Evolutionary conservation across 768 basidiomycete genomes (phyloP).

Genomic region (Kwoniella dendrophila): DNA sequence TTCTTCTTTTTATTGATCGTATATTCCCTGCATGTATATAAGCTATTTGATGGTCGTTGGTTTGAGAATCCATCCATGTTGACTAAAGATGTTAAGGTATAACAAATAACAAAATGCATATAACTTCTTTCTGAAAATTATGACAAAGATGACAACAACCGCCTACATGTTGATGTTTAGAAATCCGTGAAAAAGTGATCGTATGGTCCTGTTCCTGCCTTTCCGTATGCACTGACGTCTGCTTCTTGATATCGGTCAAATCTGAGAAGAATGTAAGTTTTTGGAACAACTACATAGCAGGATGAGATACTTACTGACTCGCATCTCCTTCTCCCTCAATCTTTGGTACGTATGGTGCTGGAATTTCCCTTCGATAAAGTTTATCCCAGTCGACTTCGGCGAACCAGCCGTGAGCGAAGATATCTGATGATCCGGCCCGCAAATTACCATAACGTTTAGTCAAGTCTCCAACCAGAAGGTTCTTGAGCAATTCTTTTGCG

Average conservation of each 20-base stretch:
- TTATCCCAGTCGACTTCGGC: slow-evolving; percentile 88
- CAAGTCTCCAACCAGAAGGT: slow-evolving; percentile 56
- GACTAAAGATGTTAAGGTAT: too few relatives aligned
- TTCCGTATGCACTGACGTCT: slow-evolving; percentile 58
- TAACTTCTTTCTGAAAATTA: too few relatives aligned
- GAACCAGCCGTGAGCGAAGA: slow-evolving; percentile 63
- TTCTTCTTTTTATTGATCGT: background rate
- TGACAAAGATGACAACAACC: too few relatives aligned
- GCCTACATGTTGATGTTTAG: slow-evolving; percentile 24
- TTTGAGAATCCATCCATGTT: too few relatives aligned
- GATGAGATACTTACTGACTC: slow-evolving; percentile 61
- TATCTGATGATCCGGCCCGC: slow-evolving; percentile 55
- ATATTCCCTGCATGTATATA: slow-evolving; percentile 16
- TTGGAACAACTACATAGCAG: slow-evolving; percentile 1
- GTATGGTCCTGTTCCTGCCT: slow-evolving; percentile 57
- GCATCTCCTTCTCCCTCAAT: slow-evolving; percentile 92
- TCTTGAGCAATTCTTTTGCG: slow-evolving; percentile 56
- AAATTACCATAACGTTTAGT: slow-evolving; percentile 57
- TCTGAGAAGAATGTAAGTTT: slow-evolving; percentile 32
- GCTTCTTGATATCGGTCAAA: slow-evolving; percentile 59
- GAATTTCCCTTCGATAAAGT: slow-evolving; percentile 79
- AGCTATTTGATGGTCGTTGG: background rate
- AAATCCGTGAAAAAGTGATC: slow-evolving; percentile 76
- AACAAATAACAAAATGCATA: too few relatives aligned
- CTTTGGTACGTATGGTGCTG: slow-evolving; percentile 91